Evolutionary conservation across 331 rosid species (phyloP).

Genomic region (Malus hybrid): DNA sequence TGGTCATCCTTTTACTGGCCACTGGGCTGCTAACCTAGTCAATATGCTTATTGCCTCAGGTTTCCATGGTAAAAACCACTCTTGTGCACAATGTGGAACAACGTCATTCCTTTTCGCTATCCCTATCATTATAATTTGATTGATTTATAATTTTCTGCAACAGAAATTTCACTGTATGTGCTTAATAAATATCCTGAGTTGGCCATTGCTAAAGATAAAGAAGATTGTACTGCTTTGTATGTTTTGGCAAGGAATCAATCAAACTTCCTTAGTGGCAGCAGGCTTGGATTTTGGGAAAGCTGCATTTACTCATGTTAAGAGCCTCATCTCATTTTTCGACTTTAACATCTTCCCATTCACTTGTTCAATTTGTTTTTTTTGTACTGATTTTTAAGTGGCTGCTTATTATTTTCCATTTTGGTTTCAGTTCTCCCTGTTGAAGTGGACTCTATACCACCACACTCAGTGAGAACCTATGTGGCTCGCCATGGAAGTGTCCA

Average conservation of each 20-base stretch:
- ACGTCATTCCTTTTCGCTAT: neutral
- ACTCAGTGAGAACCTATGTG: neutral
- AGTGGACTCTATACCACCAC: neutral
- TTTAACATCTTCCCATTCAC: neutral
- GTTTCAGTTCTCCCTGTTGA: constrained; percentile 13
- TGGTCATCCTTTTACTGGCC: constrained; percentile 39
- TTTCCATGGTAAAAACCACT: constrained; percentile 31
- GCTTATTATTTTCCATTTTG: neutral
- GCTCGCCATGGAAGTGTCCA: neutral
- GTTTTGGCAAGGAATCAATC: constrained; percentile 35
- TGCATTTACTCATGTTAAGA: constrained; percentile 24
- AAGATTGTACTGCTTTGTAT: constrained; percentile 29
- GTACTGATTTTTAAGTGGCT: neutral
- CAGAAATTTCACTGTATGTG: constrained; percentile 37
- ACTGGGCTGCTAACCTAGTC: constrained; percentile 25
- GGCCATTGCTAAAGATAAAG: constrained; percentile 18
- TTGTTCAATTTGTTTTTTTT: neutral
- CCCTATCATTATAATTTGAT: neutral
- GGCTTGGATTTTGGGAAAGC: constrained; percentile 32
- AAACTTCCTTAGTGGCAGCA: constrained; percentile 30
- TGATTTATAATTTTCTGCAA: neutral
- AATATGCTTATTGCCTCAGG: constrained; percentile 48
- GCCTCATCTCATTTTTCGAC: neutral
- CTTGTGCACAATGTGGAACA: neutral
- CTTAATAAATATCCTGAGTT: constrained; percentile 29